A percentile compares a stretch with the other conserved stretches of the same genome.
These are phyloP conservation scores for Arthrinium puccinioides DNA, from an alignment of 2,329 filamentous ascomycete genomes.

Conservation along the genomic window DNA sequence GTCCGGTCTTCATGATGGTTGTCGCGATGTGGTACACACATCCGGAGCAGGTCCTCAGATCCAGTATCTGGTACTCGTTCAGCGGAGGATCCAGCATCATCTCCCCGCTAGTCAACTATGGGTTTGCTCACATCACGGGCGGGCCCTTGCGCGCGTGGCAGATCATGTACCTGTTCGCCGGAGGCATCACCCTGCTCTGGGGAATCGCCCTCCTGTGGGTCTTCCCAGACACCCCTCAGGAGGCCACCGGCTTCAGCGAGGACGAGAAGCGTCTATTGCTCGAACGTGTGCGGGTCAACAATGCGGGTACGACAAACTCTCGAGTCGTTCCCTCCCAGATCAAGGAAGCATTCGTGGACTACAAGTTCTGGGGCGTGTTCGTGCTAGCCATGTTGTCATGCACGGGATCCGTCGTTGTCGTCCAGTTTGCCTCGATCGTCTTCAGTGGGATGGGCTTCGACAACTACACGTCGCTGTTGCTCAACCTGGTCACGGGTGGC, in stretches of 20 bases:
- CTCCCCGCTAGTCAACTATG: conserved; percentile 25
- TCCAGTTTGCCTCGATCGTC: conserved; percentile 23
- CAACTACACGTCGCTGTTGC: conserved; percentile 21
- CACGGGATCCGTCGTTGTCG: conserved; percentile 21
- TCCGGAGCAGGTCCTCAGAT: conserved; percentile 27
- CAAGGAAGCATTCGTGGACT: conserved; percentile 18
- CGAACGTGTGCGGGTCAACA: conserved; percentile 20
- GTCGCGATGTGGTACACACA: conserved; percentile 32
- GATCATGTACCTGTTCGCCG: conserved; percentile 28
- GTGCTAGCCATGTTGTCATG: conserved; percentile 20
- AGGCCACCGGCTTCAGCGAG: conserved; percentile 22
- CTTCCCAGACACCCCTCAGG: conserved; percentile 21
- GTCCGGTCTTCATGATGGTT: conserved; percentile 27
- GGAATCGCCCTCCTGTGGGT: conserved; percentile 16
- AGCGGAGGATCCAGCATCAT: conserved; percentile 28
- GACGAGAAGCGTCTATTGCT: conserved; percentile 15
- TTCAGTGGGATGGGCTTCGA: conserved; percentile 27
- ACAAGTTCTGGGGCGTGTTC: conserved; percentile 21
- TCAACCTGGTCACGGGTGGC: conserved; percentile 24
- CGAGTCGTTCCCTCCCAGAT: conserved; percentile 20
- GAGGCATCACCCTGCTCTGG: conserved; percentile 19
- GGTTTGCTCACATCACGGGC: conserved; percentile 22
- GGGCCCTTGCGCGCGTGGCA: conserved; percentile 21
- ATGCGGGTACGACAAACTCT: conserved; percentile 18
- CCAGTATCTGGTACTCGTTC: conserved; percentile 29